Base-by-base conservation (phyloP, 192 early-diverging fungal species). In the Mortierella antarctica region DNA sequence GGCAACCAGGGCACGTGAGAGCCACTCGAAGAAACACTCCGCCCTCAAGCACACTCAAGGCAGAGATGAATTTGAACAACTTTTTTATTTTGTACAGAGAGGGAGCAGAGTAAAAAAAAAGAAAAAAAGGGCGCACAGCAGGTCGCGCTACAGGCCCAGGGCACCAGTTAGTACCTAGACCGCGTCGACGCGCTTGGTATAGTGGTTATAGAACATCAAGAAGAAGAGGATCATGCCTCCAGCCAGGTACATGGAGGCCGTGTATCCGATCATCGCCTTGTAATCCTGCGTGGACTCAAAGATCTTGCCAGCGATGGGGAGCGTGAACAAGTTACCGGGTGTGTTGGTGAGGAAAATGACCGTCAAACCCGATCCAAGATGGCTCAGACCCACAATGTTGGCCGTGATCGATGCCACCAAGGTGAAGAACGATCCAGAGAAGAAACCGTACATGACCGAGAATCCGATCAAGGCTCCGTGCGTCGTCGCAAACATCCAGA, bases 311-410 rank as follows among this genome's bases (percentile, higher is more conserved):
- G 73, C 73, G 57, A 75, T 71, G 7, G 78, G 70, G 18, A 82
- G 46, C 21, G 78, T 82, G 46, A 82, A 63, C 59, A 75, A 21
- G 71, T 82, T 73, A 9, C 80, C 80, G 13, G 73, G 80, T 10
- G 73, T 82, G 58, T 82, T 82, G 45, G 64, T 68, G 47, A 77
- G 17, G 18, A 52, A 77, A 60, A 77, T 68, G 13, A 77, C 51
- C 23, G 73, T 75, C 73, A 75, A 31, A 8, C 73, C 73, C 1
- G 73, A 75, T 15, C 65, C 65, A 50, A 75, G 7, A 39, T 68
- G 18, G 4, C 55, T 6, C 9, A 74, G 57, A 6, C 72, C 72
- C 11, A 62, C 65, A 61, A 74, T 74, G 46, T 74, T 74, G 21
- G 72, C 72, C 0, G 72, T 74, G 23, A 74, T 74, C 57, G 72